Conservation (phyloP, 768 basidiomycete species). For the Mycena galopus region DNA sequence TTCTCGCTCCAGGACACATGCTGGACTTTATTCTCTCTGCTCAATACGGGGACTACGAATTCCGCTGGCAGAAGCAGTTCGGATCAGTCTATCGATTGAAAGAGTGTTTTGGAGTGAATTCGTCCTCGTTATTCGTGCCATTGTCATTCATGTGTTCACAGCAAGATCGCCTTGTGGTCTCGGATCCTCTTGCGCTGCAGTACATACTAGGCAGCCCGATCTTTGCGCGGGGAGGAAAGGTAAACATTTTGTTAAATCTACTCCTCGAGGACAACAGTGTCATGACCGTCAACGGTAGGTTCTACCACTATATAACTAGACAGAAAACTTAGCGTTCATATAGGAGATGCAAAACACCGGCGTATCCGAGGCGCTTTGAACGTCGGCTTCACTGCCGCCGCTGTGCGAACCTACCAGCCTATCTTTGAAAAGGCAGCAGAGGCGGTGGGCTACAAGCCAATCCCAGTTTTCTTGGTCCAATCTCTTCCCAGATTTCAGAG, state of each 20-base stretch:
- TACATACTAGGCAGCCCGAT: background rate
- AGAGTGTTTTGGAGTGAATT: constrained; percentile 11
- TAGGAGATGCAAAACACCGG: background rate
- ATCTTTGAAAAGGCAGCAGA: background rate
- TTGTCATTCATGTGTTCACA: background rate
- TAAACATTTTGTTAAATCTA: background rate
- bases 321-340: too few relatives aligned
- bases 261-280: background rate
- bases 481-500: background rate
- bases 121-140: too few relatives aligned
- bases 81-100: constrained; percentile 10
- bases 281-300: background rate
- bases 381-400: constrained; percentile 3
- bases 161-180: constrained; percentile 8
- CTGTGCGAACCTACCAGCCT: background rate
- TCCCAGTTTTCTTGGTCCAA: background rate
- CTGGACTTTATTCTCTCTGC: background rate
- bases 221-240: background rate
- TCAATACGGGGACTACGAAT: constrained; percentile 10
- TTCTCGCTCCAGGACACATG: background rate
- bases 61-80: constrained; percentile 1
- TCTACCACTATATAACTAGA: background rate
- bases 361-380: background rate
- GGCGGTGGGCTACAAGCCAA: background rate
- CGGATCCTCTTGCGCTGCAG: too few relatives aligned